Conservation (phyloP, 805 yeast species). For the Kockiozyma suomiensis region DNA sequence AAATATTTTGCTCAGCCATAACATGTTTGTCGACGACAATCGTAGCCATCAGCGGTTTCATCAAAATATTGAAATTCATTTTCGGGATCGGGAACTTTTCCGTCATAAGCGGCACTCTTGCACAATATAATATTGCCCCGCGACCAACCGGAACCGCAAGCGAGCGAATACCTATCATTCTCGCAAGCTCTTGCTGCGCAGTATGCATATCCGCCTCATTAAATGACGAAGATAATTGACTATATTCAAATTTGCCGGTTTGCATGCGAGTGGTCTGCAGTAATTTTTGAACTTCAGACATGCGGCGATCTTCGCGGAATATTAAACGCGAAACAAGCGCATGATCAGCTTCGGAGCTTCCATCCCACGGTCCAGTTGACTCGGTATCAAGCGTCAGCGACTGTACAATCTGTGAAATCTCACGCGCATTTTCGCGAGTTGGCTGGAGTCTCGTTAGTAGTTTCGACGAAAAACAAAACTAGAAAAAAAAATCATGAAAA, state of each 20-base stretch:
- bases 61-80: constrained; percentile 65
- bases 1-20: constrained; percentile 52
- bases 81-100: constrained; percentile 81
- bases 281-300: constrained; percentile 71
- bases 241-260: constrained; percentile 45
- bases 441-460: not conserved
- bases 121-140: constrained; percentile 69
- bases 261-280: constrained; percentile 73
- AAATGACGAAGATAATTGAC: constrained; percentile 58
- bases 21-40: constrained; percentile 60
- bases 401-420: constrained; percentile 47
- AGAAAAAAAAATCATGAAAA: not conserved
- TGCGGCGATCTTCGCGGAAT: constrained; percentile 76
- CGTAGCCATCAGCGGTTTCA: constrained; percentile 68
- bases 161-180: constrained; percentile 67
- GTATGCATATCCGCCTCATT: constrained; percentile 49
- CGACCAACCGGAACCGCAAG: constrained; percentile 77
- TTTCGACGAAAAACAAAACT: not conserved
- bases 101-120: constrained; percentile 75
- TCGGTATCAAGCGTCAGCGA: constrained; percentile 40
- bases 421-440: constrained; percentile 41
- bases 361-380: constrained; percentile 66
- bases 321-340: constrained; percentile 68
- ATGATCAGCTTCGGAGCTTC: constrained; percentile 68
- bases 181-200: constrained; percentile 53